A percentile compares a stretch with the other conserved stretches of the same genome.
Conservation (phyloP, 2,329 filamentous ascomycete species). For the Phyllosticta citribraziliensis region DNA sequence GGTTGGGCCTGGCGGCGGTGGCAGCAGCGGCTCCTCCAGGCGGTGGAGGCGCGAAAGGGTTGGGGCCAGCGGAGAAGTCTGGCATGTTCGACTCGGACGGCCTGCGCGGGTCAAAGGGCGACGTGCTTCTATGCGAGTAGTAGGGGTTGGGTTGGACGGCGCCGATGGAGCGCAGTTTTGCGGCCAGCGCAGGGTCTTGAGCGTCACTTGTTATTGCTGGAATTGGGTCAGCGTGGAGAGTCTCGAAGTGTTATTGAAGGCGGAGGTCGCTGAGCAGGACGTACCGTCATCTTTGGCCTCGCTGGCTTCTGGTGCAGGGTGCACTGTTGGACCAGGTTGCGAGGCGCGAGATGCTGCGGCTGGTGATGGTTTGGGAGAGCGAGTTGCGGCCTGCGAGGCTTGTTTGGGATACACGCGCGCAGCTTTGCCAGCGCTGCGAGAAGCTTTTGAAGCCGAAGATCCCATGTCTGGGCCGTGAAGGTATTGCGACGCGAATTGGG, state of each 20-base stretch:
- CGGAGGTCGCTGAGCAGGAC: not conserved
- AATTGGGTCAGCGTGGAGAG: not conserved
- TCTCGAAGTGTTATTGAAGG: too few relatives aligned
- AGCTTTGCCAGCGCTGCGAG: slow-evolving; percentile 39
- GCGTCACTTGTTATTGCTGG: slow-evolving; percentile 50
- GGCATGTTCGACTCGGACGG: slow-evolving; percentile 13
- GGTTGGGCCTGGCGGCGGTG: slow-evolving; percentile 18
- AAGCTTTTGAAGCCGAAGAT: slow-evolving; percentile 48
- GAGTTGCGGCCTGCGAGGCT: slow-evolving; percentile 25
- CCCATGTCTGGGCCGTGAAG: slow-evolving; percentile 37
- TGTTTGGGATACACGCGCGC: slow-evolving; percentile 48
- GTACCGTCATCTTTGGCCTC: slow-evolving; percentile 30
- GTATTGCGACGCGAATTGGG: not conserved
- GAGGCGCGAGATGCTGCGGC: slow-evolving; percentile 19
- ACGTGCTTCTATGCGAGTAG: slow-evolving; percentile 45
- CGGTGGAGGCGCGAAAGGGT: slow-evolving; percentile 15
- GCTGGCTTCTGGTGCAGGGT: slow-evolving; percentile 30
- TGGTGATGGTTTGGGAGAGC: slow-evolving; percentile 21
- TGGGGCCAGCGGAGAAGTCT: slow-evolving; percentile 1
- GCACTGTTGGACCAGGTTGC: slow-evolving; percentile 31
- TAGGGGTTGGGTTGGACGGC: slow-evolving; percentile 49
- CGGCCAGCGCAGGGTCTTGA: slow-evolving; percentile 59
- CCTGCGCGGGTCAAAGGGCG: slow-evolving; percentile 28
- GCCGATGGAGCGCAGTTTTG: slow-evolving; percentile 61
- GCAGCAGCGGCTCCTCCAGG: slow-evolving; percentile 16